Evolutionary conservation across 2,329 filamentous ascomycete genomes (phyloP).

Genomic region (Niveomyces coronatus): DNA sequence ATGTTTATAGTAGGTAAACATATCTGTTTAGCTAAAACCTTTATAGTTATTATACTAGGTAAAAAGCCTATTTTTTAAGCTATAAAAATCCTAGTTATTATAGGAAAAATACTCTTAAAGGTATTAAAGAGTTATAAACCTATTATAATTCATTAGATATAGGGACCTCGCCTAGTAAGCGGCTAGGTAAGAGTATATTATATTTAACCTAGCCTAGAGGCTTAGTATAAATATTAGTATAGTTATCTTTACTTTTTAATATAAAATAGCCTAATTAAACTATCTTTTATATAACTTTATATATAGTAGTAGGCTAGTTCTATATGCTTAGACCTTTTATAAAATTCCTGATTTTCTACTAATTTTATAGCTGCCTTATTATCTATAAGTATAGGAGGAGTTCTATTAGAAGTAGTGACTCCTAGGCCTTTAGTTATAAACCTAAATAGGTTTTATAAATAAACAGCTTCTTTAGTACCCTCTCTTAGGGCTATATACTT

Average conservation of each 20-base stretch:
- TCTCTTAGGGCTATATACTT: constrained; percentile 2
- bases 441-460: background rate
- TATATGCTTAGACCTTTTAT: background rate
- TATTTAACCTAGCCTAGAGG: background rate
- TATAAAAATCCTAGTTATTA: too few relatives aligned
- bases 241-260: background rate
- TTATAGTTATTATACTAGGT: too few relatives aligned
- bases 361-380: background rate
- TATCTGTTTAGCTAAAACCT: too few relatives aligned
- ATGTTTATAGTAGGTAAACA: too few relatives aligned
- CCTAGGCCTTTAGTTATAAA: background rate
- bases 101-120: too few relatives aligned
- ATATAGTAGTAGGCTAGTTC: background rate
- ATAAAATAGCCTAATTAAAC: background rate
- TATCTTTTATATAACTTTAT: background rate
- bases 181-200: background rate
- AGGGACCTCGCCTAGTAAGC: too few relatives aligned
- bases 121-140: too few relatives aligned
- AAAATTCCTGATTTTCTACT: background rate
- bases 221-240: background rate
- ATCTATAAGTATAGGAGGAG: background rate
- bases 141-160: too few relatives aligned
- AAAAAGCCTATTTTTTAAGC: too few relatives aligned
- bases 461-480: background rate
- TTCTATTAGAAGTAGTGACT: background rate